Conservation (phyloP, 345 rosid species). For the Toxicodendron radicans region DNA sequence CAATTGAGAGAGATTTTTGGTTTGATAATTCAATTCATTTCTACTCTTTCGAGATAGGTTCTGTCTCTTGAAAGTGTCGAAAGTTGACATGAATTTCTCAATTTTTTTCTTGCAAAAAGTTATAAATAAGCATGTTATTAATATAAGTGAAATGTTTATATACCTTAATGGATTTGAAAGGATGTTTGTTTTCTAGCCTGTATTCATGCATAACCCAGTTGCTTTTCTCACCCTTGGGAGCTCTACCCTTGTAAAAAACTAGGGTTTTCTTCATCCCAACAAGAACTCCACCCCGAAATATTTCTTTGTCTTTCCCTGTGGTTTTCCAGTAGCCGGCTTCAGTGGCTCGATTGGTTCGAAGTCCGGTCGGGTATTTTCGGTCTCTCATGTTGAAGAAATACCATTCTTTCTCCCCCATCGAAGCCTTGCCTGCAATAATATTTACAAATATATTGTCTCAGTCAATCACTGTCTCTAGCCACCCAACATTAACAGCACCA, state of each 20-base stretch:
- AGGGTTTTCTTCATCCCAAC: constrained; percentile 99
- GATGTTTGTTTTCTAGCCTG: constrained; percentile 67
- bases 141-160: background rate
- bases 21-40: too few relatives aligned
- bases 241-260: constrained; percentile 91
- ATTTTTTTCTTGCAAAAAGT: too few relatives aligned
- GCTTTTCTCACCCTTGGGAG: constrained; percentile 93
- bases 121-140: too few relatives aligned
- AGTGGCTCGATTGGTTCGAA: constrained; percentile 91
- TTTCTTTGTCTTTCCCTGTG: constrained; percentile 88
- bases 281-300: constrained; percentile 53
- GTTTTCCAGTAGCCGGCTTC: constrained; percentile 98
- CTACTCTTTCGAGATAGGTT: too few relatives aligned
- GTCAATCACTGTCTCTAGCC: background rate
- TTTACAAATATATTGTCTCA: background rate
- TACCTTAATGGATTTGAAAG: constrained; percentile 68
- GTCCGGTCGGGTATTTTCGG: constrained; percentile 92
- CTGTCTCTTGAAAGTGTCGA: too few relatives aligned
- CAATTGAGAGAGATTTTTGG: too few relatives aligned
- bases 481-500: background rate
- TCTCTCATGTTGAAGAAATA: constrained; percentile 88
- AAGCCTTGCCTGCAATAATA: constrained; percentile 63
- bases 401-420: constrained; percentile 99
- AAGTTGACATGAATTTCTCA: too few relatives aligned
- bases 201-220: constrained; percentile 99